Conservation (phyloP, 495 filamentous ascomycete species). For the Neurospora cerealis region DNA sequence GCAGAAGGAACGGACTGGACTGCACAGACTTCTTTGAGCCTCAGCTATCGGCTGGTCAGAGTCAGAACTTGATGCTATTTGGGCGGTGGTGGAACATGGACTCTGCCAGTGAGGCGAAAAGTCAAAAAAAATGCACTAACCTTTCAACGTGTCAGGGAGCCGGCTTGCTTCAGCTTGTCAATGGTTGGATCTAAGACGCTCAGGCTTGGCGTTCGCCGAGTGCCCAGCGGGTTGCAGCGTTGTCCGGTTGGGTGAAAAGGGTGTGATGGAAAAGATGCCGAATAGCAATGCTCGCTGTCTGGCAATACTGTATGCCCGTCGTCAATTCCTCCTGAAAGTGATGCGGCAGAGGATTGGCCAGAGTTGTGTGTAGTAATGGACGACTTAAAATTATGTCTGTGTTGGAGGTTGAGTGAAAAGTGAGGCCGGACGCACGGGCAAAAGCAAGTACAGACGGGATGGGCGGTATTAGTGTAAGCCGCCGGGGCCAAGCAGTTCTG, state of each 20-base stretch:
- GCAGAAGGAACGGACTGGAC: neutral
- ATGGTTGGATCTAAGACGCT: neutral
- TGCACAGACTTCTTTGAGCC: neutral
- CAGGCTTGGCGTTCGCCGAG: neutral
- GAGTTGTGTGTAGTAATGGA: neutral
- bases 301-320: neutral
- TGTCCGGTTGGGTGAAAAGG: neutral
- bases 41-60: neutral
- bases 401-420: neutral
- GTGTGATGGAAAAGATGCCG: neutral
- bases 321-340: neutral
- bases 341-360: neutral
- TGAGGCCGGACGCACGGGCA: neutral
- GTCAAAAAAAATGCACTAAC: conserved; percentile 20
- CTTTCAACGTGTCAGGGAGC: conserved; percentile 24
- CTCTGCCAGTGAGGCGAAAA: conserved; percentile 22
- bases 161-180: conserved; percentile 8
- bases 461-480: neutral
- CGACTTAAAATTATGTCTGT: neutral
- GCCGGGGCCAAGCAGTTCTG: neutral
- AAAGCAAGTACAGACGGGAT: neutral
- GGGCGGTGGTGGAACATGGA: neutral
- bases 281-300: neutral
- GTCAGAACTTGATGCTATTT: neutral
- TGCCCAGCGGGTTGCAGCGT: neutral